Evolutionary conservation across 2,329 filamentous ascomycete species (phyloP), one percentile per base, ranked within the genome.

Genomic region (Aspergillus sp.): DNA sequence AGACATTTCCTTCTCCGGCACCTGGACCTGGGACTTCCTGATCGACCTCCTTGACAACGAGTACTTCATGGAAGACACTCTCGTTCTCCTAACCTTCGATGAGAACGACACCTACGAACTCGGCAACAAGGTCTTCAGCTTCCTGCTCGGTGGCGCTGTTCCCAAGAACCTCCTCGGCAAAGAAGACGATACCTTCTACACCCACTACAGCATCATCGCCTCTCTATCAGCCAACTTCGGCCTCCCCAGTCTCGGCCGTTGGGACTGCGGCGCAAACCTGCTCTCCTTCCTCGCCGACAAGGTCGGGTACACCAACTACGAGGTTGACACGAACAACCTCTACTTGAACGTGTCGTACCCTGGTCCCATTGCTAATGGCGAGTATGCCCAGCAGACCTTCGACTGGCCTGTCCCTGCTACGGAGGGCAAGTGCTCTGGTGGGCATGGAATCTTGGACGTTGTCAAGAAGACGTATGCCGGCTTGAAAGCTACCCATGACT

Each of bases 21-120:
- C 74, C 18, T 95, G 89, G 89, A 83, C 85, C 17, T 82, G 85
- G 42, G 76, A 69, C 42, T 93, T 92, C 76, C 75, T 95, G 2
- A 81, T 84, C 57, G 88, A 89, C 0, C 85, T 95, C 11, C 79
- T 95, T 6, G 72, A 81, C 30, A 81, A 95, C 75, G 75, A 79
- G 48, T 83, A 87, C 63, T 93, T 95, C 75, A 90, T 88, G 83
- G 77, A 89, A 41, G 85, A 89, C 68, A 93, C 90, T 0, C 81
- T 93, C 1, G 83, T 95, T n/a, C 78, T 93, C 5, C 74, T 95
- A 60, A 93, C 86, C n/a, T 95, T 91, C 67, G 91, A 96, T 63
- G 91, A 95, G 77, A 91, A 88, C 73, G 83, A 89, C 65, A 86
- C 83, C 9, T 91, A 92, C 74, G 75, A 79, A 13, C 76, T 80